Evolutionary conservation across 768 basidiomycete species (phyloP).

Genomic region (Lactarius psammicola): DNA sequence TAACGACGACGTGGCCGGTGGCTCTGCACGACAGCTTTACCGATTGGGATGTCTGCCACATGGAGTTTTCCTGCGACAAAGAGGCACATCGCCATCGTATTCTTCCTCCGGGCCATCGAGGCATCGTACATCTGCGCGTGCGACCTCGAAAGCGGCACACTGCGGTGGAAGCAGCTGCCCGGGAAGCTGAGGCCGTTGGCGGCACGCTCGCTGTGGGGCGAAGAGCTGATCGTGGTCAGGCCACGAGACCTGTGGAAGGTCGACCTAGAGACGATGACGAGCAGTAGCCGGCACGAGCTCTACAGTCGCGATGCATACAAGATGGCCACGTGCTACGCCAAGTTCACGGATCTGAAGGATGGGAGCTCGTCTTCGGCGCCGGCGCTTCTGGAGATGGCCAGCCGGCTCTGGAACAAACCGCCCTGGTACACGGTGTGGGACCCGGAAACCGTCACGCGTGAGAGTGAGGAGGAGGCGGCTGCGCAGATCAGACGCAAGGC

Average conservation of each 20-base stretch:
- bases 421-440: slow-evolving; percentile 19
- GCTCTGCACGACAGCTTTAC: slow-evolving; percentile 22
- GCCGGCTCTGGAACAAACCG: slow-evolving; percentile 21
- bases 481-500: neutral
- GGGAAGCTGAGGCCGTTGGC: slow-evolving; percentile 19
- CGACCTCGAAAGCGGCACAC: slow-evolving; percentile 18
- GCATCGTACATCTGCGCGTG: slow-evolving; percentile 18
- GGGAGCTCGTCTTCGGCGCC: neutral
- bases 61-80: slow-evolving; percentile 23
- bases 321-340: slow-evolving; percentile 21
- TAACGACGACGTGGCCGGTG: slow-evolving; percentile 13
- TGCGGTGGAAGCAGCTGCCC: slow-evolving; percentile 16
- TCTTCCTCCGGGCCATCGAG: slow-evolving; percentile 7
- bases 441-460: slow-evolving; percentile 3
- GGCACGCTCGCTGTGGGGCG: slow-evolving; percentile 9
- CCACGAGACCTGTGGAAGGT: slow-evolving; percentile 22
- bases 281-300: slow-evolving; percentile 8
- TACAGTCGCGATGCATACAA: slow-evolving; percentile 16
- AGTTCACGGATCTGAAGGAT: neutral
- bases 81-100: slow-evolving; percentile 16
- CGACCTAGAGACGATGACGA: neutral
- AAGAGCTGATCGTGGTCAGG: slow-evolving; percentile 18
- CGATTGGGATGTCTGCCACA: slow-evolving; percentile 15
- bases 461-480: neutral
- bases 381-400: slow-evolving; percentile 14